Conservation (phyloP, 2,329 filamentous ascomycete genomes). For the Metarhizium sp. region DNA sequence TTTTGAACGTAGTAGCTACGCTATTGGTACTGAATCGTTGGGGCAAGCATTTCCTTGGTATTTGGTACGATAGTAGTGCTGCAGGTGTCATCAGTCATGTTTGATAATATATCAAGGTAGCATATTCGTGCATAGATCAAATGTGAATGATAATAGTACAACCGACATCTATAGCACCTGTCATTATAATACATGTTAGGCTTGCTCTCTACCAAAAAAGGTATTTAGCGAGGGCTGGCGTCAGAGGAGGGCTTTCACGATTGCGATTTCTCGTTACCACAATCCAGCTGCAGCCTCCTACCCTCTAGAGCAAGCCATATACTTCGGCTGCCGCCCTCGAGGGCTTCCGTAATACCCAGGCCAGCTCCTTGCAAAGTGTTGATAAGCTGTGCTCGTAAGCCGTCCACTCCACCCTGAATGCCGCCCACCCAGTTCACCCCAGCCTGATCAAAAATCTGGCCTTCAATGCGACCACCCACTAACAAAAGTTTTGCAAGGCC, state of each 20-base stretch:
- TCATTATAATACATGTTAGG: neutral
- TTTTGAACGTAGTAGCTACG: too few species aligned
- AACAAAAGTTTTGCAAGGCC: conserved; percentile 82
- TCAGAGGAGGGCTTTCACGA: neutral
- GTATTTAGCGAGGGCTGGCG: neutral
- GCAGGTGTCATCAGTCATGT: too few species aligned
- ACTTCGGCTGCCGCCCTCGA: conserved; percentile 73
- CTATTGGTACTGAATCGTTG: too few species aligned
- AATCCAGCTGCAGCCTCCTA: conserved; percentile 70
- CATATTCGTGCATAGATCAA: neutral
- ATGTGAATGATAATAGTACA: neutral
- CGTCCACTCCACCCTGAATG: conserved; percentile 73
- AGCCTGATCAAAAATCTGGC: conserved; percentile 69
- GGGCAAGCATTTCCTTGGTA: too few species aligned
- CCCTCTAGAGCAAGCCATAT: conserved; percentile 85
- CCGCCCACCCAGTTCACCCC: conserved; percentile 58
- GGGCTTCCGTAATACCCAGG: conserved; percentile 62
- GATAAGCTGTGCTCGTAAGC: conserved; percentile 73
- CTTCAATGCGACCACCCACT: conserved; percentile 79
- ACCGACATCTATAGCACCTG: neutral
- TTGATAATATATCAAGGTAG: too few species aligned
- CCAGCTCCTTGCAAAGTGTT: conserved; percentile 72
- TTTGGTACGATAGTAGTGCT: too few species aligned
- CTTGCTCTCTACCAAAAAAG: neutral
- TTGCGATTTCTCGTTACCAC: conserved; percentile 21